A percentile compares a stretch with the other conserved stretches of the same genome.
These are phyloP conservation scores for Pythium biforme DNA, from an alignment of 352 stramenopile species.

Conservation along the genomic window DNA sequence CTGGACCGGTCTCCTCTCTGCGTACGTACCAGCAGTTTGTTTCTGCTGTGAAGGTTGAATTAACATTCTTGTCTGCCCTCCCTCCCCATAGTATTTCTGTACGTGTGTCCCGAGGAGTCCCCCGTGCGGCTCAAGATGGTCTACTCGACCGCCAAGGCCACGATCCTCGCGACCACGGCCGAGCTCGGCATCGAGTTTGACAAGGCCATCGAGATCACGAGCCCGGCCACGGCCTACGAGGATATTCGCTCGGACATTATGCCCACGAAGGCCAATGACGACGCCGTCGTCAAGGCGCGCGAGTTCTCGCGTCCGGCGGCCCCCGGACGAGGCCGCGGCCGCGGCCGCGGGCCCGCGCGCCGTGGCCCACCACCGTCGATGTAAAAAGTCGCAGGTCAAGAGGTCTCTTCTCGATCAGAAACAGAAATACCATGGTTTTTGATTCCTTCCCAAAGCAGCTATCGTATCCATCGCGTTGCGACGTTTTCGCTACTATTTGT, in stretches of 20 bases:
- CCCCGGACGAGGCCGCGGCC: slow-evolving; percentile 61
- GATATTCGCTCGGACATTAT: slow-evolving; percentile 65
- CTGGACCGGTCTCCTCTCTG: slow-evolving; percentile 23
- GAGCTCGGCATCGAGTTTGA: slow-evolving; percentile 70
- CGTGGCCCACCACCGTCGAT: slow-evolving; percentile 27
- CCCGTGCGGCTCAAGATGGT: slow-evolving; percentile 90
- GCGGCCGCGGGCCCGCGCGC: slow-evolving; percentile 44
- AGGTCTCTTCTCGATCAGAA: background rate
- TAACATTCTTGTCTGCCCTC: background rate
- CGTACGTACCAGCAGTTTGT: slow-evolving; percentile 20
- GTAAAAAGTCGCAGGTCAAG: slow-evolving; percentile 2
- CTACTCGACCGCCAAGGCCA: slow-evolving; percentile 89
- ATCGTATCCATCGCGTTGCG: background rate
- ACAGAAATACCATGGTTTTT: slow-evolving; percentile 1
- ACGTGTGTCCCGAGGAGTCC: slow-evolving; percentile 87
- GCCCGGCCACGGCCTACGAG: slow-evolving; percentile 46
- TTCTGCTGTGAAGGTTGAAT: background rate
- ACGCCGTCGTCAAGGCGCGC: slow-evolving; percentile 45
- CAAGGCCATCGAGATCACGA: slow-evolving; percentile 82
- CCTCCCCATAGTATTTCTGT: slow-evolving; percentile 74
- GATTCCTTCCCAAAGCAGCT: slow-evolving; percentile 1
- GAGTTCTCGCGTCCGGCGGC: slow-evolving; percentile 76
- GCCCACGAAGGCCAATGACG: slow-evolving; percentile 55
- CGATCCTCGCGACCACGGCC: slow-evolving; percentile 65
- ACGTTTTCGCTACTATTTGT: background rate